phyloP scores from a whole-genome alignment of 495 filamentous ascomycete genomes.

The Neurospora sublineolata region DNA sequence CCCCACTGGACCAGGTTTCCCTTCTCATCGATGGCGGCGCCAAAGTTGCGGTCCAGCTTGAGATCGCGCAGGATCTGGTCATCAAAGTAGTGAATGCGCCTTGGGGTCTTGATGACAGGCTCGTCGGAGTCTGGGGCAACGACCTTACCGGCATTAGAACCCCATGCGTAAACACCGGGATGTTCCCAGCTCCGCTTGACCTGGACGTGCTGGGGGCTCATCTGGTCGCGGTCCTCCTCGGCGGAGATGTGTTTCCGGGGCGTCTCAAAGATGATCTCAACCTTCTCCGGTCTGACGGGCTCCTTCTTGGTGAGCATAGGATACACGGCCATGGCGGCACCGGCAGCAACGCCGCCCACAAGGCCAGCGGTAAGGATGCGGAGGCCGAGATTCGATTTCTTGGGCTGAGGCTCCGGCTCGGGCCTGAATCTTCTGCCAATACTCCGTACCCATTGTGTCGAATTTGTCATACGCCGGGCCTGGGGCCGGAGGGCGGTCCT shows the following conservation, averaged over 20 bases:
- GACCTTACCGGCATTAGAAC: slow-evolving; percentile 74
- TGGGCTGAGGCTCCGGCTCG: not conserved
- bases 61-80: slow-evolving; percentile 75
- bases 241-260: slow-evolving; percentile 42
- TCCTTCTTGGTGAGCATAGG: slow-evolving; percentile 1
- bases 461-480: not conserved
- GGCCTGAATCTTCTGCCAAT: slow-evolving; percentile 9
- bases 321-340: slow-evolving; percentile 19
- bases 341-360: slow-evolving; percentile 15
- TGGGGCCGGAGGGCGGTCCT: slow-evolving; percentile 11
- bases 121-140: slow-evolving; percentile 77
- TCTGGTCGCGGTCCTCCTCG: slow-evolving; percentile 58
- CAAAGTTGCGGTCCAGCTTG: slow-evolving; percentile 71
- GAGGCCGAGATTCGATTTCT: not conserved
- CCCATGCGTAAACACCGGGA: slow-evolving; percentile 89
- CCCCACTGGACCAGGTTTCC: slow-evolving; percentile 94
- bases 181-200: slow-evolving; percentile 81
- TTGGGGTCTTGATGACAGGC: slow-evolving; percentile 61
- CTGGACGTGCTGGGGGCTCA: slow-evolving; percentile 70
- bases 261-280: slow-evolving; percentile 49
- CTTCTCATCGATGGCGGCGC: slow-evolving; percentile 78
- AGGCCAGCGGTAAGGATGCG: slow-evolving; percentile 12
- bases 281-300: slow-evolving; percentile 13
- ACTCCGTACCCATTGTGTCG: slow-evolving; percentile 22
- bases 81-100: slow-evolving; percentile 73